Conservation (phyloP, 352 stramenopile species). For the Phytophthora europaea region DNA sequence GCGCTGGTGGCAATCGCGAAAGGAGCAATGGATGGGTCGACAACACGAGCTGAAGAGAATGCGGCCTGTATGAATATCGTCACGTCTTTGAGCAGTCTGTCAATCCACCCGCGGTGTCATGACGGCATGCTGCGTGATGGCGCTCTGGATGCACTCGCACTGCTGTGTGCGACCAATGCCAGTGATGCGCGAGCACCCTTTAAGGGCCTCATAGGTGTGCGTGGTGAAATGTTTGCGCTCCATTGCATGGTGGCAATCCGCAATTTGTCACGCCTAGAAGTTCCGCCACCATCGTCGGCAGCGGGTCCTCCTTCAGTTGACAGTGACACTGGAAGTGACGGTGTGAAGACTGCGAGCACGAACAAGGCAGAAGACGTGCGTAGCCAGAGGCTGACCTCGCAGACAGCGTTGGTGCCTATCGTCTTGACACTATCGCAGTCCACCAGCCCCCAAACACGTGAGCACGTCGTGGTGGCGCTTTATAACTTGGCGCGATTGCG, state of each 20-base stretch:
- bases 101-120: slow-evolving; percentile 64
- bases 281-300: not conserved
- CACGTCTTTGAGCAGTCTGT: slow-evolving; percentile 74
- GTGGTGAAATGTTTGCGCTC: slow-evolving; percentile 75
- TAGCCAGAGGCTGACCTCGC: slow-evolving; percentile 60
- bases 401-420: slow-evolving; percentile 66
- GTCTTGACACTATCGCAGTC: slow-evolving; percentile 65
- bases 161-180: slow-evolving; percentile 58
- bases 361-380: slow-evolving; percentile 55
- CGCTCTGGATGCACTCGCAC: slow-evolving; percentile 62
- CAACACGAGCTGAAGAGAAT: slow-evolving; percentile 40
- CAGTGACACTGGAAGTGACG: slow-evolving; percentile 11
- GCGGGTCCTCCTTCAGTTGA: not conserved
- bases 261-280: slow-evolving; percentile 69
- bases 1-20: slow-evolving; percentile 72
- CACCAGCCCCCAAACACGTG: slow-evolving; percentile 55
- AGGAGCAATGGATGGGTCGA: slow-evolving; percentile 41
- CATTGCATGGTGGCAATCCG: slow-evolving; percentile 73
- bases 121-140: slow-evolving; percentile 83
- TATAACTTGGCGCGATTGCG: slow-evolving; percentile 70
- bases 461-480: slow-evolving; percentile 75
- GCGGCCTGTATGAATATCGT: slow-evolving; percentile 69
- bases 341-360: not conserved
- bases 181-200: slow-evolving; percentile 57
- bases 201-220: slow-evolving; percentile 65